Conservation (phyloP, 208 protist species). For the Wallacemonas rigidus region DNA sequence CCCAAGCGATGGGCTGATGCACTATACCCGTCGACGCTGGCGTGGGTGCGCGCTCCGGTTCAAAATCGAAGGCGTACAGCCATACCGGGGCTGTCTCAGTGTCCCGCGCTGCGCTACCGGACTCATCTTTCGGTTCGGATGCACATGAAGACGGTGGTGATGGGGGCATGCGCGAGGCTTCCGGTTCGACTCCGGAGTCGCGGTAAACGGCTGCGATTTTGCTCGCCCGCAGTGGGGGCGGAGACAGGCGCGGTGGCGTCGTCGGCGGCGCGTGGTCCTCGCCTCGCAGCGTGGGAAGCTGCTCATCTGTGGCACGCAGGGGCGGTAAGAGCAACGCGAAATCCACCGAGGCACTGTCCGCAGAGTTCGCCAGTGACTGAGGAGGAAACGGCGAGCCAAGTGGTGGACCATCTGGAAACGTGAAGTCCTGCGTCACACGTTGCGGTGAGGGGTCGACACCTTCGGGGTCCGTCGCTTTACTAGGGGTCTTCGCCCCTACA, state of each 20-base stretch:
- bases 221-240: background rate
- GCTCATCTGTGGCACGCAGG: too few relatives aligned
- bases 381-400: background rate
- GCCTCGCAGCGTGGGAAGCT: background rate
- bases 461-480: background rate
- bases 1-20: background rate
- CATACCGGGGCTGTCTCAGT: background rate
- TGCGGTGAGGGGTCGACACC: background rate
- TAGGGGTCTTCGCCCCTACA: background rate
- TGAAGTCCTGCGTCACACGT: background rate
- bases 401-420: background rate
- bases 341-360: too few relatives aligned
- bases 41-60: background rate
- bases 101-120: too few relatives aligned
- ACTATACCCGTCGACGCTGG: background rate
- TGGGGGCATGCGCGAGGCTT: background rate
- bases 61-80: slow-evolving; percentile 16
- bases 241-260: background rate
- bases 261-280: background rate
- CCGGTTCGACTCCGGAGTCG: background rate
- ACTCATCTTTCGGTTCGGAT: background rate
- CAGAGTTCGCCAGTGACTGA: too few relatives aligned
- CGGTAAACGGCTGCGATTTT: background rate
- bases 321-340: too few relatives aligned
- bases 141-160: background rate